These are phyloP conservation scores for Psilocybe cubensis DNA, from an alignment of 768 basidiomycete genomes.

Conservation along the genomic window DNA sequence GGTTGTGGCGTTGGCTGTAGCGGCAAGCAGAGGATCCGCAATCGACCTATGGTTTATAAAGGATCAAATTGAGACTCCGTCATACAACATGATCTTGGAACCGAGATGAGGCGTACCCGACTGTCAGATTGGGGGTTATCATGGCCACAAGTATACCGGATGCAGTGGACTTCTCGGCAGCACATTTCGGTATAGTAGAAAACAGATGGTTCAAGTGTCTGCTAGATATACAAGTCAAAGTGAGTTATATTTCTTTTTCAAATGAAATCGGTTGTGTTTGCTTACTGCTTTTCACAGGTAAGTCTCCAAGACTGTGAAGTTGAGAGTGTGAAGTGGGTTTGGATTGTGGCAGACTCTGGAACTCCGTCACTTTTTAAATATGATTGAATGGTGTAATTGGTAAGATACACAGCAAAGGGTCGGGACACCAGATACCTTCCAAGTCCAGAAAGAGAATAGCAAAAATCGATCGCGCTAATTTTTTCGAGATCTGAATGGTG, in stretches of 20 bases:
- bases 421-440: slow-evolving; percentile 16
- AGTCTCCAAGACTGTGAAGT: background rate
- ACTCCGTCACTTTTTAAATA: slow-evolving; percentile 17
- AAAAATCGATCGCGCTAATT: slow-evolving; percentile 19
- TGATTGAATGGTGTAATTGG: slow-evolving; percentile 4
- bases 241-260: background rate
- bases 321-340: background rate
- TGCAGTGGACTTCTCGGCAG: slow-evolving; percentile 41
- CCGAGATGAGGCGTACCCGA: slow-evolving; percentile 22
- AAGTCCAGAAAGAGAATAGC: slow-evolving; percentile 22
- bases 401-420: slow-evolving; percentile 22
- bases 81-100: slow-evolving; percentile 4
- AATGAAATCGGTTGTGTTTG: background rate
- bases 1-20: slow-evolving; percentile 41
- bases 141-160: slow-evolving; percentile 43
- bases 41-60: slow-evolving; percentile 39
- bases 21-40: slow-evolving; percentile 43
- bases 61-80: background rate
- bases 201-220: background rate
- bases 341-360: slow-evolving; percentile 4
- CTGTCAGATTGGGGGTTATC: slow-evolving; percentile 27
- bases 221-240: background rate
- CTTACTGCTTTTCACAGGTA: background rate
- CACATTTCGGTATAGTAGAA: slow-evolving; percentile 39
- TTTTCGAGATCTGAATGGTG: slow-evolving; percentile 21